Base-by-base conservation (phyloP, 768 basidiomycete genomes). In the Panaeolus cyanescens region DNA sequence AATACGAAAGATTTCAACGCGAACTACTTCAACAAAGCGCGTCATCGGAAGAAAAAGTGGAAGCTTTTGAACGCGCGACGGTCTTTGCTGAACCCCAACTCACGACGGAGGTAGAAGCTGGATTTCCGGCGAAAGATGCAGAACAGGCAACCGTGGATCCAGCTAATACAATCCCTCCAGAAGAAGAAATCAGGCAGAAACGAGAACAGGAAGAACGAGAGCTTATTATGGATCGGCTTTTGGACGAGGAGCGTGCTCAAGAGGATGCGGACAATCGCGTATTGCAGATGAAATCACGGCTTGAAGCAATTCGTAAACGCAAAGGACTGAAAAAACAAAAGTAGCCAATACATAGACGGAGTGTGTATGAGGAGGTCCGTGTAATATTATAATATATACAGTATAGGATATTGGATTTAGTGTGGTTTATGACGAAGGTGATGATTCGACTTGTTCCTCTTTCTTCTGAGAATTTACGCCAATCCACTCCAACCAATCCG, bases 261-360 rank as follows among this genome's bases (percentile, higher is more conserved):
- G 93, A 95, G 70, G 92, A 94, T 70, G 93, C 92, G 5, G 93
- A 95, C 70, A 86, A 86, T 77, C 86, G 85, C 56, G 92, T 93
- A 9, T 70, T 71, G 8, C 65, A 81, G 40, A 80, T 94, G 75
- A 93, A 89, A 74, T 84, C 75, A 45, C 82, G 81, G 66, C 67
- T 94, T 32, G 90, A 88, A 58, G 80, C 84, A 9, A 71, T 93
- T 62, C 77, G 76, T 54, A 71, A 72, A 61, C 76, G 74, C 66
- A 66, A 75, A 60, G 73, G 66, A n/a, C 64, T 68, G 4, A 73
- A 73, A 59, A 50, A 28, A 15, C 25, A 50, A 50, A 50, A 50
- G 53, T 63, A 22, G 15, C 45, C 15, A 30, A 15, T 50, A 30
- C 25, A 50, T 28, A 50, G 45, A 28, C 45, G 17, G 25, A 13